Evolutionary conservation across 208 protist genomes (phyloP).

Genomic region (Leishmania lainsoni): DNA sequence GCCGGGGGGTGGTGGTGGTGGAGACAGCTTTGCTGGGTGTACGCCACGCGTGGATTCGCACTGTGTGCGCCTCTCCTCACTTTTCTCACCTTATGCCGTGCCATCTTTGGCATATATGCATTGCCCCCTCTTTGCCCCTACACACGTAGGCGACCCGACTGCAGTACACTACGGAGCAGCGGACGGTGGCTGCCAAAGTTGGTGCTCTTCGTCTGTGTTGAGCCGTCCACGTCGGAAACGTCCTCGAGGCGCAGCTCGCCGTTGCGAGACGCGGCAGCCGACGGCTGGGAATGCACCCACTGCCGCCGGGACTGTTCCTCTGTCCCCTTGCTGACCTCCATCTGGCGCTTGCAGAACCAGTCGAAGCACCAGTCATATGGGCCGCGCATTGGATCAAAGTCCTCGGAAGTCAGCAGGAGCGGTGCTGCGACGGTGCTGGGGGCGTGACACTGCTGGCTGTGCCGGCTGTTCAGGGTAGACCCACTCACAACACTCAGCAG

Average conservation of each 20-base stretch:
- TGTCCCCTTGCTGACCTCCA: conserved; percentile 42
- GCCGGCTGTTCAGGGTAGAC: conserved; percentile 15
- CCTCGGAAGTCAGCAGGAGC: conserved; percentile 15
- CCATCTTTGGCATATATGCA: background rate
- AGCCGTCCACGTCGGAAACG: conserved; percentile 14
- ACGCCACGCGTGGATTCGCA: background rate
- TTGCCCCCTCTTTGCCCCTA: background rate
- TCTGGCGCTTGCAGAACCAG: conserved; percentile 77
- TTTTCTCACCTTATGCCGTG: background rate
- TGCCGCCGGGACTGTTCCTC: conserved; percentile 21
- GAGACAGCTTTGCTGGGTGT: background rate
- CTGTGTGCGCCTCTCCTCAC: background rate
- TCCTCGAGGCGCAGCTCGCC: conserved; percentile 26
- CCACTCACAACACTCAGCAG: conserved; percentile 21
- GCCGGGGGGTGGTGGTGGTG: too few species aligned
- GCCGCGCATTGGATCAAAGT: conserved; percentile 33
- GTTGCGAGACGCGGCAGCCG: background rate
- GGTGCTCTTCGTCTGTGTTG: conserved; percentile 16
- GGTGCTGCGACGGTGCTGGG: conserved; percentile 32
- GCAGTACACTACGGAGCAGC: conserved; percentile 1
- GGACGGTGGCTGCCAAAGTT: conserved; percentile 27
- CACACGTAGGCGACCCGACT: conserved; percentile 5
- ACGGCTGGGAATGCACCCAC: background rate
- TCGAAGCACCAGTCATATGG: conserved; percentile 87
- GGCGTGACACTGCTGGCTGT: conserved; percentile 3